Conservation (phyloP, 1,284 basidiomycete species). For the Microbotryum silenes-acaulis region DNA sequence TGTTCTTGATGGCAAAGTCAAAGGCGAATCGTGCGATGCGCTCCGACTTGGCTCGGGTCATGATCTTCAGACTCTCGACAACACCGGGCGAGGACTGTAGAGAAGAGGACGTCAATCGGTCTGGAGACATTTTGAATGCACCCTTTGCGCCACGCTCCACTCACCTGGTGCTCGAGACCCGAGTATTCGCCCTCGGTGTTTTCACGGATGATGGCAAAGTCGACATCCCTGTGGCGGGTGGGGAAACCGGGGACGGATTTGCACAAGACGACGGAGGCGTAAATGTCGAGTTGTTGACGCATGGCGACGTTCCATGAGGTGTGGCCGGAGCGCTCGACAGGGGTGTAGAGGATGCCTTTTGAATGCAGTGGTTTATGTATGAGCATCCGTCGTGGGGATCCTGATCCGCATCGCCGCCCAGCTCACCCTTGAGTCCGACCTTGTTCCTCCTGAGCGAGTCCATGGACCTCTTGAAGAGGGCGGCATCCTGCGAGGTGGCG, state of each 20-base stretch:
- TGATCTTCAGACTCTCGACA: conserved; percentile 97
- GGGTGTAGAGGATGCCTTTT: conserved; percentile 93
- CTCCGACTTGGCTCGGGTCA: conserved; percentile 90
- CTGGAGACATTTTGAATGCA: background rate
- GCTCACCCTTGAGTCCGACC: conserved; percentile 89
- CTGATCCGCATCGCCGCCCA: background rate
- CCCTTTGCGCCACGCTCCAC: background rate
- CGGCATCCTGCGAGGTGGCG: conserved; percentile 87
- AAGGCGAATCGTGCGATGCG: conserved; percentile 96
- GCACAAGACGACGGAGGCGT: conserved; percentile 96
- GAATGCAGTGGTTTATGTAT: background rate
- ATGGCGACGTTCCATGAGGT: conserved; percentile 99
- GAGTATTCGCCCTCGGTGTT: conserved; percentile 99
- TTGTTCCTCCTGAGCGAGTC: conserved; percentile 93
- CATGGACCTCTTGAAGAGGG: conserved; percentile 94
- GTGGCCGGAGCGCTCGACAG: conserved; percentile 90
- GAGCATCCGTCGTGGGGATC: background rate
- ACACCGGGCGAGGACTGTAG: conserved; percentile 84
- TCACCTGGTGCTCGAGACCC: conserved; percentile 83
- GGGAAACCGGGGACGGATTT: conserved; percentile 96
- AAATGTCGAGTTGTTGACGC: conserved; percentile 98
- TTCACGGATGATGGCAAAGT: conserved; percentile 99
- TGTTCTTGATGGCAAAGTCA: conserved; percentile 98
- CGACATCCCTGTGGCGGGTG: conserved; percentile 92
- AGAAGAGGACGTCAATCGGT: background rate